A percentile compares a stretch with the other conserved stretches of the same genome.
These are phyloP conservation scores for Coriolopsis trogii DNA, from an alignment of 1,284 basidiomycete genomes.

Conservation along the genomic window DNA sequence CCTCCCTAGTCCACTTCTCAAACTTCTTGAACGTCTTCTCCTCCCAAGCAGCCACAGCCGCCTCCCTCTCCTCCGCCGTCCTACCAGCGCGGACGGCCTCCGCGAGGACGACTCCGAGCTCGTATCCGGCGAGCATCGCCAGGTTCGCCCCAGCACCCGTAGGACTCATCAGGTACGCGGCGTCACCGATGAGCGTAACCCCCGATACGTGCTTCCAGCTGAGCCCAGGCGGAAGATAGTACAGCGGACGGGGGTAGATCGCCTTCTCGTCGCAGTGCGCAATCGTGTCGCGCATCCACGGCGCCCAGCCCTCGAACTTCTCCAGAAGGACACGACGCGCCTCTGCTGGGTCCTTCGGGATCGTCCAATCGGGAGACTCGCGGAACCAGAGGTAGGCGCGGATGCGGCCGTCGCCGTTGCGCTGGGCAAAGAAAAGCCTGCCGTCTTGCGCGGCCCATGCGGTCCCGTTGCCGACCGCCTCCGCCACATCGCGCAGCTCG, in stretches of 20 bases:
- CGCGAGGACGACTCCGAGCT: conserved; percentile 26
- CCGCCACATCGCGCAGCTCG: conserved; percentile 7
- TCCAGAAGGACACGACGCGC: conserved; percentile 7
- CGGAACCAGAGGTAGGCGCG: conserved; percentile 12
- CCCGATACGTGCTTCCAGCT: conserved; percentile 13
- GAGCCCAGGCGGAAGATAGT: conserved; percentile 11
- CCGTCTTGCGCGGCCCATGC: conserved; percentile 2
- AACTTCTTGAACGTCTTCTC: too few species aligned
- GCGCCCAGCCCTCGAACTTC: conserved; percentile 12
- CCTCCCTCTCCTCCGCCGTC: neutral
- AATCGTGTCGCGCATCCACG: conserved; percentile 13
- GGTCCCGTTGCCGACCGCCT: conserved; percentile 1
- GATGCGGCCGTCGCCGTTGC: conserved; percentile 11
- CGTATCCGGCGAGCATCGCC: conserved; percentile 33
- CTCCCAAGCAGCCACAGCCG: conserved; percentile 3
- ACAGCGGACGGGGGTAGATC: conserved; percentile 12
- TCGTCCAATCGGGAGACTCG: conserved; percentile 1
- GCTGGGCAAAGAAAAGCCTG: conserved; percentile 2
- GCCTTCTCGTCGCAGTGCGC: conserved; percentile 9
- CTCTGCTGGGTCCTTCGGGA: conserved; percentile 7
- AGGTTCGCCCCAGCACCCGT: conserved; percentile 49
- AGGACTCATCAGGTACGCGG: conserved; percentile 52
- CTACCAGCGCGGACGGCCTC: neutral
- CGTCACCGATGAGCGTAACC: conserved; percentile 43
- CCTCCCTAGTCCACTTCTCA: too few species aligned